phyloP scores from a whole-genome alignment of 108 stramenopile genomes.

The Fragilaria radians region DNA sequence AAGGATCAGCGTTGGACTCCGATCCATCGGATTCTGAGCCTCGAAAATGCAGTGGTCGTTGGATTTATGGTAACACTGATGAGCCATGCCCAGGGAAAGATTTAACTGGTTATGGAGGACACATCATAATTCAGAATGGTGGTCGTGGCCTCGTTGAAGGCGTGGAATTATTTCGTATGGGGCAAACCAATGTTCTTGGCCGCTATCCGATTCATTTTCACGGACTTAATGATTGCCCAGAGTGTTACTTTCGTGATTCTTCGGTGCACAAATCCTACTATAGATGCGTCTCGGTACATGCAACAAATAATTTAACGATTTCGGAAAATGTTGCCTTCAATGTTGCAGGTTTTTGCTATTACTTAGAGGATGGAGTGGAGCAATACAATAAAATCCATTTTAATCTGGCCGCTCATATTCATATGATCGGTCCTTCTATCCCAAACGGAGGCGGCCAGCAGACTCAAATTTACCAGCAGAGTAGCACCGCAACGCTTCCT shows the following conservation, averaged over 20 bases:
- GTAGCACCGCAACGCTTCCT: constrained; percentile 15
- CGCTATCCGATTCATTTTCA: constrained; percentile 49
- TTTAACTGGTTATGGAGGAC: constrained; percentile 46
- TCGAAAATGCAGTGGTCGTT: constrained; percentile 10
- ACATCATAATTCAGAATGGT: constrained; percentile 23
- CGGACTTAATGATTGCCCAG: constrained; percentile 17
- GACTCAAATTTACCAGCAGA: constrained; percentile 8
- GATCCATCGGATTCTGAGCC: constrained; percentile 35
- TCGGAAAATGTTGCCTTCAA: constrained; percentile 47
- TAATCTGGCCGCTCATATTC: constrained; percentile 49
- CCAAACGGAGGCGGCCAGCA: constrained; percentile 15
- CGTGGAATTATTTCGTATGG: constrained; percentile 40
- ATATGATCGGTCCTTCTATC: constrained; percentile 16
- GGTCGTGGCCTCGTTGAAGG: constrained; percentile 28
- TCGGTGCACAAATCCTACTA: constrained; percentile 33
- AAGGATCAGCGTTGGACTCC: constrained; percentile 26
- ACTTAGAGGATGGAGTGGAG: constrained; percentile 49
- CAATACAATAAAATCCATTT: constrained; percentile 29
- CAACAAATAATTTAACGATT: constrained; percentile 19
- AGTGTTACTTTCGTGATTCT: constrained; percentile 32
- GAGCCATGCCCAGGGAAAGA: constrained; percentile 21
- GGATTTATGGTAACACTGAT: constrained; percentile 6
- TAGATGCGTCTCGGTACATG: constrained; percentile 45
- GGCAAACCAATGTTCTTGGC: constrained; percentile 44
- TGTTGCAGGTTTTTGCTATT: constrained; percentile 42